Evolutionary conservation across 345 rosid species (phyloP).

Genomic region (Clausena lansium): DNA sequence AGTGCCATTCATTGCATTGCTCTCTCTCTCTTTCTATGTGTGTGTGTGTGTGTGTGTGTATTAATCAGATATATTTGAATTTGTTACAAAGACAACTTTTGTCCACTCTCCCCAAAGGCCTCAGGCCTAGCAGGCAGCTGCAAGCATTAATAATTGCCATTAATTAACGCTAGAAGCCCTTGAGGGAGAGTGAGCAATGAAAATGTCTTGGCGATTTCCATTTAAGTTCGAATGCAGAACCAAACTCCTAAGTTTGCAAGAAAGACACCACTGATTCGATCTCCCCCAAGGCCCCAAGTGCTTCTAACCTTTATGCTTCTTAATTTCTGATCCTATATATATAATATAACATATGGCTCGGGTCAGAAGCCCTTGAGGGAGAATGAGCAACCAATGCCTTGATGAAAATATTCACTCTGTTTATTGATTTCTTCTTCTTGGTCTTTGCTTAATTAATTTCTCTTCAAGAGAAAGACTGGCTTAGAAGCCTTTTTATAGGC

Average conservation of each 20-base stretch:
- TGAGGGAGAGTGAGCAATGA: constrained; percentile 32
- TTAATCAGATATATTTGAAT: not conserved
- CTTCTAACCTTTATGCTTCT: constrained; percentile 22
- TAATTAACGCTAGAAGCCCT: constrained; percentile 20
- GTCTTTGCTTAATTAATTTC: not conserved
- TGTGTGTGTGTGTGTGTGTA: fast-evolving
- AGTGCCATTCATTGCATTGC: constrained; percentile 11
- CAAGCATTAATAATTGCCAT: not conserved
- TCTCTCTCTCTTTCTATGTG: not conserved
- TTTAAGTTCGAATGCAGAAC: too few species aligned
- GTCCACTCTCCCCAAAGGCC: constrained; percentile 22
- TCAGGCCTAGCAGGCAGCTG: not conserved
- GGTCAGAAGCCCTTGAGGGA: constrained; percentile 39
- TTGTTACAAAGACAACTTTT: constrained; percentile 9
- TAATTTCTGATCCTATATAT: not conserved
- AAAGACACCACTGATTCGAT: constrained; percentile 34
- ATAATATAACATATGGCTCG: not conserved
- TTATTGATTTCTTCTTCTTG: not conserved
- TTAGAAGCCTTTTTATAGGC: constrained; percentile 23
- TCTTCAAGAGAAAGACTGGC: not conserved
- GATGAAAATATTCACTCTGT: constrained; percentile 11
- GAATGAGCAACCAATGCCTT: constrained; percentile 35
- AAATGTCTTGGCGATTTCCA: constrained; percentile 1
- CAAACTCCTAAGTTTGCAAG: not conserved
- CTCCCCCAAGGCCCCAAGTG: constrained; percentile 42